Conservation (phyloP, 768 basidiomycete species). For the Boletus subparvulus region DNA sequence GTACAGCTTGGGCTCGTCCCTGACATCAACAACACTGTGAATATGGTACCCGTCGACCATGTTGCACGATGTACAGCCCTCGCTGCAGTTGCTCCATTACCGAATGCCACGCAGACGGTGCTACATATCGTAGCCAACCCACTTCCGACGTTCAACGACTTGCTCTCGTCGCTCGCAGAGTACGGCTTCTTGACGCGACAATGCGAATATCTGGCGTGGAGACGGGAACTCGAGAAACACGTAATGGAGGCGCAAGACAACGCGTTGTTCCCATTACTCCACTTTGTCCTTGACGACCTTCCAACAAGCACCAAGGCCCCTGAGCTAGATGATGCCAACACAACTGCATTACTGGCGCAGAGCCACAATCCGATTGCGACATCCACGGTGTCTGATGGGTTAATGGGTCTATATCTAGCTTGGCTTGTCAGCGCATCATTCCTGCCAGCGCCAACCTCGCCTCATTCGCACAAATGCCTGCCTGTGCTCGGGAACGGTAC, state of each 20-base stretch:
- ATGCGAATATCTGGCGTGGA: slow-evolving; percentile 91
- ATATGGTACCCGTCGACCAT: slow-evolving; percentile 97
- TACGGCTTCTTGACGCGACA: slow-evolving; percentile 81
- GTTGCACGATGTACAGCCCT: slow-evolving; percentile 82
- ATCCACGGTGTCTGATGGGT: slow-evolving; percentile 66
- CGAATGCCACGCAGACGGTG: slow-evolving; percentile 51
- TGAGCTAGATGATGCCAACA: slow-evolving; percentile 85
- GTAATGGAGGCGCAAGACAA: slow-evolving; percentile 95
- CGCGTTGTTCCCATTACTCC: slow-evolving; percentile 93
- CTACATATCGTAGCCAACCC: slow-evolving; percentile 87
- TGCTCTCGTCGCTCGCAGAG: slow-evolving; percentile 66
- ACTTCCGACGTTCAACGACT: slow-evolving; percentile 83
- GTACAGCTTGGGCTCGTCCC: slow-evolving; percentile 95
- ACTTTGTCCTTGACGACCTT: slow-evolving; percentile 96
- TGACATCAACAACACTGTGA: slow-evolving; percentile 97
- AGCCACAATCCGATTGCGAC: slow-evolving; percentile 37
- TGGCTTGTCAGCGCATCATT: slow-evolving; percentile 91
- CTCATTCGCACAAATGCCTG: slow-evolving; percentile 42
- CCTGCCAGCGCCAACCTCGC: slow-evolving; percentile 54
- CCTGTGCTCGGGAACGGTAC: slow-evolving; percentile 45
- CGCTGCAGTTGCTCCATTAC: slow-evolving; percentile 63
- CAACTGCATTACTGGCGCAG: slow-evolving; percentile 53
- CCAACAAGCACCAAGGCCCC: slow-evolving; percentile 96
- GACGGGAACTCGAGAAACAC: slow-evolving; percentile 89
- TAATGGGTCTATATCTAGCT: slow-evolving; percentile 86